phyloP scores from a whole-genome alignment of 2,329 filamentous ascomycete species.

The Stagonosporopsis rhizophila region DNA sequence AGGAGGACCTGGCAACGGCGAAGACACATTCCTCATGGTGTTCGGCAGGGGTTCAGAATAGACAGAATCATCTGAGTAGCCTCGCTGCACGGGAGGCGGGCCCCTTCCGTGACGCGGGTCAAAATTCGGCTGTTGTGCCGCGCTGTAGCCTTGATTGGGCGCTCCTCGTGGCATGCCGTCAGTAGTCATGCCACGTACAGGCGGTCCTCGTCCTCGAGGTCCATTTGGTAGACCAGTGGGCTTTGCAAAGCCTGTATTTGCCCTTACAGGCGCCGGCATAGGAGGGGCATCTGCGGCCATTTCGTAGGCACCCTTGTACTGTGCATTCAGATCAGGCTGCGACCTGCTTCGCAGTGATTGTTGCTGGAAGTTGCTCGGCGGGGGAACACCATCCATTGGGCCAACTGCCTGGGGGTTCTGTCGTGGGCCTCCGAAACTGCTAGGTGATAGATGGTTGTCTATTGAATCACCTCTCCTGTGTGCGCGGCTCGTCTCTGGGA shows the following conservation, averaged over 20 bases:
- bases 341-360: constrained; percentile 67
- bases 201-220: constrained; percentile 39
- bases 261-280: constrained; percentile 57
- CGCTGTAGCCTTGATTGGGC: constrained; percentile 19
- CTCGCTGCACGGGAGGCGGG: constrained; percentile 42
- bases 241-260: constrained; percentile 49
- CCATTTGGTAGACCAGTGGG: constrained; percentile 35
- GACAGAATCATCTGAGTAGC: constrained; percentile 44
- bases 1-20: constrained; percentile 36
- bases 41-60: constrained; percentile 47
- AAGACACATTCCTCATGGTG: constrained; percentile 38
- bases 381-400: constrained; percentile 2
- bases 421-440: constrained; percentile 2
- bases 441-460: constrained; percentile 44
- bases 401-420: constrained; percentile 16
- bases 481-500: constrained; percentile 47
- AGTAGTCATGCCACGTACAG: constrained; percentile 33
- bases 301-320: constrained; percentile 65
- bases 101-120: constrained; percentile 40
- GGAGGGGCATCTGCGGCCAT: constrained; percentile 69
- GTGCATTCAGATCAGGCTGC: constrained; percentile 65
- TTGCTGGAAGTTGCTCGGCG: constrained; percentile 36
- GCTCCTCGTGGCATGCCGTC: constrained; percentile 15
- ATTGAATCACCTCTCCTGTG: constrained; percentile 49
- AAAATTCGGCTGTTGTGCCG: constrained; percentile 30